Percentiles rank a stretch among this genome's conserved stretches.
Evolutionary conservation across 805 yeast genomes (phyloP).

Genomic region (Monosporozyma unispora): DNA sequence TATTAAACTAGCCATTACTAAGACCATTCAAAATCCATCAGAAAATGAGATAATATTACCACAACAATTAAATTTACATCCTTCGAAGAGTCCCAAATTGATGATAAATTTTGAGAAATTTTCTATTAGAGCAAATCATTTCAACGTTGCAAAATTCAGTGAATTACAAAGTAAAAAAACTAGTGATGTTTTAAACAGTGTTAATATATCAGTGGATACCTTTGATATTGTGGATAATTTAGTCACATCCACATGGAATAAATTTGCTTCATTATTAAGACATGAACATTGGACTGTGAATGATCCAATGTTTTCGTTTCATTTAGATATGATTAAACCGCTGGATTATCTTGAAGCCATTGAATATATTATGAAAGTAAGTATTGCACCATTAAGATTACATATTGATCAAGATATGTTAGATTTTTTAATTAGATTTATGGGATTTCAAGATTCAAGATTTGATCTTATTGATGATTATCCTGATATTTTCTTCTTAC

Average conservation of each 20-base stretch:
- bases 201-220: conserved; percentile 43
- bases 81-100: conserved; percentile 57
- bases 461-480: conserved; percentile 49
- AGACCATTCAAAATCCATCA: conserved; percentile 35
- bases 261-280: conserved; percentile 61
- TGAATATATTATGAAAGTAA: conserved; percentile 48
- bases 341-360: conserved; percentile 53
- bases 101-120: conserved; percentile 48
- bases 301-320: conserved; percentile 49
- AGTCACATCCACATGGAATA: conserved; percentile 85
- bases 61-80: conserved; percentile 46
- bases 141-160: conserved; percentile 41
- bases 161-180: conserved; percentile 23
- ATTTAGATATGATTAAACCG: conserved; percentile 56
- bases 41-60: conserved; percentile 15
- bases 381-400: conserved; percentile 63
- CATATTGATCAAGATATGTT: conserved; percentile 91
- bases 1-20: conserved; percentile 40
- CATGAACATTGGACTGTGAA: conserved; percentile 54
- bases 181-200: conserved; percentile 40
- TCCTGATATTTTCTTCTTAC: conserved; percentile 61
- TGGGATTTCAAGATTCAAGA: conserved; percentile 66
- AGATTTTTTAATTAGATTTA: conserved; percentile 72
- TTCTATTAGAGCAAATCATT: conserved; percentile 38
- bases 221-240: conserved; percentile 67